Conservation (phyloP, 345 rosid species). For the Hirschfeldia incana region DNA sequence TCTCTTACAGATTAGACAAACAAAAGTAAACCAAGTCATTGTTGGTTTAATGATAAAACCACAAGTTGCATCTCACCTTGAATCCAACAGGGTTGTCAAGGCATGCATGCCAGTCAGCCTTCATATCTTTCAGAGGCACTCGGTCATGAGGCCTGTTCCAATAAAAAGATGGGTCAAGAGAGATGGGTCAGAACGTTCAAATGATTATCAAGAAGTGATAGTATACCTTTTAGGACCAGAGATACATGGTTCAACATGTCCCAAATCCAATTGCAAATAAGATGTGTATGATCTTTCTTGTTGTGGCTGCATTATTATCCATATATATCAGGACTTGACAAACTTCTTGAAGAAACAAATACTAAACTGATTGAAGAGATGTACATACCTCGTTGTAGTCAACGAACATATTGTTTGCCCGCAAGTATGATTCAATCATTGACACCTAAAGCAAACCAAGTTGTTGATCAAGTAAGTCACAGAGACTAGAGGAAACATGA, state of each 20-base stretch:
- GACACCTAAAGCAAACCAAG: slow-evolving; percentile 48
- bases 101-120: slow-evolving; percentile 89
- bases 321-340: not conserved
- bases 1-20: slow-evolving; percentile 5
- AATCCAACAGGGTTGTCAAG: slow-evolving; percentile 73
- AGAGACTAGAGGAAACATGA: slow-evolving; percentile 4
- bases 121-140: slow-evolving; percentile 77
- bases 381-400: slow-evolving; percentile 72
- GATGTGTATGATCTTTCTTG: slow-evolving; percentile 74
- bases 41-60: not conserved
- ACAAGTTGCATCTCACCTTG: slow-evolving; percentile 52
- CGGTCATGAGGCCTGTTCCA: slow-evolving; percentile 71
- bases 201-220: not conserved
- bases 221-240: slow-evolving; percentile 88
- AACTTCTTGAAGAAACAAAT: not conserved
- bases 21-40: not conserved
- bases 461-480: slow-evolving; percentile 7
- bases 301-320: slow-evolving; percentile 54
- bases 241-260: slow-evolving; percentile 77
- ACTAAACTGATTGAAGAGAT: slow-evolving; percentile 5
- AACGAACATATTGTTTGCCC: slow-evolving; percentile 85
- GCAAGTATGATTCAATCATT: slow-evolving; percentile 81
- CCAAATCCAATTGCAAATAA: slow-evolving; percentile 67
- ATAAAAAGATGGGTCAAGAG: not conserved
- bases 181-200: not conserved